Percentiles rank a stretch among this genome's conserved stretches.
These are phyloP conservation scores for Mesostigma viride DNA, from an alignment of 139 green algal genomes.

Conservation along the genomic window DNA sequence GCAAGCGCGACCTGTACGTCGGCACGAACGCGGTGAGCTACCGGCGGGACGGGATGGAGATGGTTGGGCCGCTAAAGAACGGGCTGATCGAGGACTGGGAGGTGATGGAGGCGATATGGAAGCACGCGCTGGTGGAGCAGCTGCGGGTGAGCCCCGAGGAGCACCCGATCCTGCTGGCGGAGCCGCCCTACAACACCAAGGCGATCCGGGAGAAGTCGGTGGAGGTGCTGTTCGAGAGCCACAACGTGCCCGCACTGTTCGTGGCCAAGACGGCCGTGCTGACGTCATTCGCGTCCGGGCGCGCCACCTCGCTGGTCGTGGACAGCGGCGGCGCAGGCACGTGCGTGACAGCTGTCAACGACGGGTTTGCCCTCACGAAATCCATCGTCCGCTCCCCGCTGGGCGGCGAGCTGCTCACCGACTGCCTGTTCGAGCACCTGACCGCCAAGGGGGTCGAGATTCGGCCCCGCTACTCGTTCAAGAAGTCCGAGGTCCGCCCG, in stretches of 20 bases:
- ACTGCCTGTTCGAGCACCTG: slow-evolving; percentile 39
- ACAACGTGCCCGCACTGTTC: slow-evolving; percentile 67
- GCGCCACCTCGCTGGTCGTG: slow-evolving; percentile 80
- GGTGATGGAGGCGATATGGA: slow-evolving; percentile 52
- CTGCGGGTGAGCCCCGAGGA: slow-evolving; percentile 62
- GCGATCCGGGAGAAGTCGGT: slow-evolving; percentile 55
- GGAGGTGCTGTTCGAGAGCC: slow-evolving; percentile 76
- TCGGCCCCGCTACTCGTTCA: slow-evolving; percentile 64
- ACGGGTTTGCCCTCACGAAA: slow-evolving; percentile 84
- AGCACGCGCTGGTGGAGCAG: slow-evolving; percentile 54
- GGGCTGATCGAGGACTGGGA: slow-evolving; percentile 65
- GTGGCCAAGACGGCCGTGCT: slow-evolving; percentile 81
- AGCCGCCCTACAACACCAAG: slow-evolving; percentile 59
- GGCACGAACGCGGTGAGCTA: slow-evolving; percentile 40
- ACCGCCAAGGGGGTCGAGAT: slow-evolving; percentile 41
- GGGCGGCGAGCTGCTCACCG: slow-evolving; percentile 56
- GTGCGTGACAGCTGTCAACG: slow-evolving; percentile 79
- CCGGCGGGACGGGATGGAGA: slow-evolving; percentile 53
- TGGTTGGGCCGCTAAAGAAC: slow-evolving; percentile 35
- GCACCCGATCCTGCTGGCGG: slow-evolving; percentile 79
- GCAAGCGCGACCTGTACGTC: slow-evolving; percentile 32
- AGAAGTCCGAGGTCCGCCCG: slow-evolving; percentile 39
- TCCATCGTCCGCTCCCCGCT: slow-evolving; percentile 48
- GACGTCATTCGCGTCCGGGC: slow-evolving; percentile 67
- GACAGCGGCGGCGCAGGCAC: slow-evolving; percentile 38